These are phyloP conservation scores for Wickerhamia fluorescens DNA, from an alignment of 805 yeast species.

Conservation along the genomic window DNA sequence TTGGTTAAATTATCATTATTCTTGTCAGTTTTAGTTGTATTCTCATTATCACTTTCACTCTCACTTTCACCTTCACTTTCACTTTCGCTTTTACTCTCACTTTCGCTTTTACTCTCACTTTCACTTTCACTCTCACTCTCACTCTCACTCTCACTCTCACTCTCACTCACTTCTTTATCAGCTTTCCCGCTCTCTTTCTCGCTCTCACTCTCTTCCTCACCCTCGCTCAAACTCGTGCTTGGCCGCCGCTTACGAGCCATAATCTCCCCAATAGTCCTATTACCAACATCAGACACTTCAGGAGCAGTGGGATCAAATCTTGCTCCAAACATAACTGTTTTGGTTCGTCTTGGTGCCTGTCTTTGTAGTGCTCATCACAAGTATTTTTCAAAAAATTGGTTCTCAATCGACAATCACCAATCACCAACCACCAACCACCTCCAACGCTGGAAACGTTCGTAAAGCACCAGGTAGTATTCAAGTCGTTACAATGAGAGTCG, in stretches of 20 bases:
- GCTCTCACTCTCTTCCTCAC: too few species aligned
- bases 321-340: conserved; percentile 59
- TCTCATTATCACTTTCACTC: conserved; percentile 5
- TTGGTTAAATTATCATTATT: conserved; percentile 12
- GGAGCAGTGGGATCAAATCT: conserved; percentile 61
- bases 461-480: too few species aligned
- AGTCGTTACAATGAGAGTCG: conserved; percentile 37
- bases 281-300: too few species aligned
- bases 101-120: conserved; percentile 5
- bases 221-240: too few species aligned
- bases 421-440: too few species aligned
- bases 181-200: too few species aligned
- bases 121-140: conserved; percentile 8
- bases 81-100: conserved; percentile 1
- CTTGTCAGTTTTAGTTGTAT: conserved; percentile 9
- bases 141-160: conserved; percentile 1
- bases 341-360: too few species aligned
- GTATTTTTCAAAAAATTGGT: conserved; percentile 1
- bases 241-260: too few species aligned
- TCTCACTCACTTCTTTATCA: conserved; percentile 1
- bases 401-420: conserved; percentile 1
- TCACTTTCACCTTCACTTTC: conserved; percentile 9
- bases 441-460: too few species aligned
- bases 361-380: too few species aligned
- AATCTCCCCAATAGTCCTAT: too few species aligned